Conservation (phyloP, 2,329 filamentous ascomycete genomes). For the Thermothelomyces thermophilus region DNA sequence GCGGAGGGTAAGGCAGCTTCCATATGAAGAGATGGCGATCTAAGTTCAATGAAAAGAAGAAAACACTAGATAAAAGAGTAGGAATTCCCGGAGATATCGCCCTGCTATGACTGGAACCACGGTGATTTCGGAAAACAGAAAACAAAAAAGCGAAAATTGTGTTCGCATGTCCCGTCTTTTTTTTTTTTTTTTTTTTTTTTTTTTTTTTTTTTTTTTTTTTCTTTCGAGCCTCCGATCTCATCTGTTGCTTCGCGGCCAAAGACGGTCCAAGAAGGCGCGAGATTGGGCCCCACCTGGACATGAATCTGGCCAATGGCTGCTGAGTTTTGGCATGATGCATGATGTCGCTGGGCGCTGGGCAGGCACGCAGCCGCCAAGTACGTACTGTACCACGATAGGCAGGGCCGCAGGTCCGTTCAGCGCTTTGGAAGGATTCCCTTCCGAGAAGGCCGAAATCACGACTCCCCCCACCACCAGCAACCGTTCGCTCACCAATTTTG, state of each 20-base stretch:
- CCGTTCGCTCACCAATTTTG: not conserved
- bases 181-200: no score
- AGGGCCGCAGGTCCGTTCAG: not conserved
- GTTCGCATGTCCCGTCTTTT: no score
- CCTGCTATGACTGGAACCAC: no score
- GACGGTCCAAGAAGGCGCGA: not conserved
- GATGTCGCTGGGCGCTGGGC: no score
- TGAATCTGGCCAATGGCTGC: not conserved
- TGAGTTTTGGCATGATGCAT: not conserved
- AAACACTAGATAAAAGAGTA: not conserved
- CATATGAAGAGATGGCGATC: not conserved
- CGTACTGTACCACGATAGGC: no score
- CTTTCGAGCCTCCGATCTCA: no score
- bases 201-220: no score
- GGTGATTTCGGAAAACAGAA: no score
- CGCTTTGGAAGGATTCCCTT: not conserved
- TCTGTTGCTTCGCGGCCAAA: not conserved
- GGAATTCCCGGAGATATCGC: not conserved
- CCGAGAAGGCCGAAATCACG: not conserved
- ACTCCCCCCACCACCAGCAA: not conserved
- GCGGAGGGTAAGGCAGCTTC: constrained; percentile 18
- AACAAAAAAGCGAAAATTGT: no score
- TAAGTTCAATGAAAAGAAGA: no score
- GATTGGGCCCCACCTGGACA: not conserved
- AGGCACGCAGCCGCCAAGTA: not conserved